These are phyloP conservation scores for Parafenestella ontariensis DNA, from an alignment of 2,329 filamentous ascomycete genomes.

Conservation along the genomic window DNA sequence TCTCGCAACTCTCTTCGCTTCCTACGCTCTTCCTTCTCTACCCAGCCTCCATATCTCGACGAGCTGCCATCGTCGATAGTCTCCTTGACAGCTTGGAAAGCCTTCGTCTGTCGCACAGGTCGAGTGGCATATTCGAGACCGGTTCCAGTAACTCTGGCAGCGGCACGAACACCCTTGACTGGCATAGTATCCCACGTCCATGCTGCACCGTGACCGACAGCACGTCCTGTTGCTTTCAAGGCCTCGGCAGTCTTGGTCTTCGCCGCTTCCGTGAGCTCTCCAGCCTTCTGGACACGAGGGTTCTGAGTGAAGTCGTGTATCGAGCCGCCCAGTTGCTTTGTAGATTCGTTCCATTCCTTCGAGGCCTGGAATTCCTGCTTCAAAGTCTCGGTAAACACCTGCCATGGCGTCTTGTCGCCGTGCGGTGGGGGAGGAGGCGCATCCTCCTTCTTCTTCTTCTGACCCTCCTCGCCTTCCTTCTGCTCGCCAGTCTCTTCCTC, in stretches of 20 bases:
- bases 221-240: constrained; percentile 83
- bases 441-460: constrained; percentile 69
- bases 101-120: constrained; percentile 91
- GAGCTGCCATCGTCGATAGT: constrained; percentile 97
- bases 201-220: constrained; percentile 85
- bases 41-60: constrained; percentile 93
- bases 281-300: constrained; percentile 84
- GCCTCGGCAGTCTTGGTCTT: constrained; percentile 79
- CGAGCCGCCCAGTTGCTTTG: constrained; percentile 87
- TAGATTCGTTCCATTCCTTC: constrained; percentile 99
- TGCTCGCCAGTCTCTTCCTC: constrained; percentile 58
- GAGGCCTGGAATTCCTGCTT: constrained; percentile 92
- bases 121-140: constrained; percentile 94
- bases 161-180: constrained; percentile 88
- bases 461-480: constrained; percentile 50
- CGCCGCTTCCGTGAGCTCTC: constrained; percentile 83
- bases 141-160: constrained; percentile 83
- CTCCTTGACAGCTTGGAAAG: constrained; percentile 90
- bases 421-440: constrained; percentile 90
- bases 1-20: constrained; percentile 78
- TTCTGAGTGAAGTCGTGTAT: constrained; percentile 93
- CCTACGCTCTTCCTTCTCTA: constrained; percentile 92
- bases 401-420: constrained; percentile 97
- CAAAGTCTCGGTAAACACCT: constrained; percentile 98
- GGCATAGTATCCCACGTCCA: constrained; percentile 98